A percentile compares a stretch with the other conserved stretches of the same genome.
Conservation (phyloP, 2,329 filamentous ascomycete genomes). For the Arthrobotrys entomopaga region DNA sequence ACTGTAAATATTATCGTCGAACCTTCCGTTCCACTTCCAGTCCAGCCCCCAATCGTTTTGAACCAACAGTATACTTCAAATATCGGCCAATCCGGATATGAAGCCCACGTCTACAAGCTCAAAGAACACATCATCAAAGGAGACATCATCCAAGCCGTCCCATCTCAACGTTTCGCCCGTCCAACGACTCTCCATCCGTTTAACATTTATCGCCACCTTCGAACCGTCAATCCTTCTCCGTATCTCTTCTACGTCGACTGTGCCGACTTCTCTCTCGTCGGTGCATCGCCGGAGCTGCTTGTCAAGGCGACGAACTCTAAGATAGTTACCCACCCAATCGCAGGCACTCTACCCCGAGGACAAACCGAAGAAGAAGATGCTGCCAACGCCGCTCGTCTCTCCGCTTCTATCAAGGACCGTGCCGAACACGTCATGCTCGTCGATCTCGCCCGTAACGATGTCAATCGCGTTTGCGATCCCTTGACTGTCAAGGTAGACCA, state of each 20-base stretch:
- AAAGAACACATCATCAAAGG: conserved; percentile 91
- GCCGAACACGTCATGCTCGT: conserved; percentile 98
- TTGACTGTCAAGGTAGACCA: conserved; percentile 88
- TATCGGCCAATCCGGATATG: conserved; percentile 87
- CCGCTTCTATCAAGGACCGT: conserved; percentile 85
- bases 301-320: conserved; percentile 88
- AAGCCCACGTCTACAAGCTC: conserved; percentile 82
- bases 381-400: conserved; percentile 78
- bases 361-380: conserved; percentile 83
- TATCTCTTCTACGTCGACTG: conserved; percentile 98
- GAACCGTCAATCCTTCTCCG: conserved; percentile 96
- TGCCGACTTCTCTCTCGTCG: conserved; percentile 90
- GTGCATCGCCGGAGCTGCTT: conserved; percentile 91
- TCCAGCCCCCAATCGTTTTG: conserved; percentile 76
- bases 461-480: conserved; percentile 95
- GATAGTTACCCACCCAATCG: conserved; percentile 96
- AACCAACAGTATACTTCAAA: conserved; percentile 89
- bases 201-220: conserved; percentile 95
- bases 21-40: conserved; percentile 72
- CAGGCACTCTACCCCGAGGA: conserved; percentile 91
- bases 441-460: conserved; percentile 92
- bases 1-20: conserved; percentile 46
- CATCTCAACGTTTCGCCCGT: conserved; percentile 89
- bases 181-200: conserved; percentile 93
- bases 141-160: conserved; percentile 97